A percentile compares a stretch with the other conserved stretches of the same genome.
Conservation (phyloP, 495 filamentous ascomycete genomes). For the Hypoxylon crocopeplum region DNA sequence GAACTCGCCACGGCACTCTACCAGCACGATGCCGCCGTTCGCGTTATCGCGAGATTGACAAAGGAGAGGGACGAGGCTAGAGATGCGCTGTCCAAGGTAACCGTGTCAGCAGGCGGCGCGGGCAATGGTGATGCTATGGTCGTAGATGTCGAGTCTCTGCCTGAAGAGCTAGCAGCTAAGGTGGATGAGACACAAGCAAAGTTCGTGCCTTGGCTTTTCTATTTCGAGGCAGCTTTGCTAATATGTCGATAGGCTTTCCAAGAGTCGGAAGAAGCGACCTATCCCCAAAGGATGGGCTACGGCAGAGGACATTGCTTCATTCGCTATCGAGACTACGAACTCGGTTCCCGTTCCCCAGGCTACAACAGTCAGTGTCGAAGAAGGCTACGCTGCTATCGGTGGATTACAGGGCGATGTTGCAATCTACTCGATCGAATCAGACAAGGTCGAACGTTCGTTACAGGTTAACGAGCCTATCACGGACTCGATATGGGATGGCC, state of each 20-base stretch:
- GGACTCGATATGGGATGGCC: constrained; percentile 79
- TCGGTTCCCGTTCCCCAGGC: constrained; percentile 66
- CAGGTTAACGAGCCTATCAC: constrained; percentile 73
- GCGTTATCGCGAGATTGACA: constrained; percentile 89
- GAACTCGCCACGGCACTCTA: constrained; percentile 93
- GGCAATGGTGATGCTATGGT: constrained; percentile 85
- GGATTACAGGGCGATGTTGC: constrained; percentile 78
- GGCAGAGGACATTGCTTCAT: constrained; percentile 71
- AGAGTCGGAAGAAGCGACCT: constrained; percentile 83
- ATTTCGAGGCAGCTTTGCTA: constrained; percentile 1
- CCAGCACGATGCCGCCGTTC: constrained; percentile 92
- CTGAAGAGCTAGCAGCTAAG: constrained; percentile 73
- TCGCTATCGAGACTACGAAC: constrained; percentile 69
- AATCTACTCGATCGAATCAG: constrained; percentile 77
- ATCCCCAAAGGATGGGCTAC: constrained; percentile 87
- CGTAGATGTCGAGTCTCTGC: constrained; percentile 76
- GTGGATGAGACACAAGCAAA: constrained; percentile 78
- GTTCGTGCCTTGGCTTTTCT: constrained; percentile 55
- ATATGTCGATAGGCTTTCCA: constrained; percentile 68
- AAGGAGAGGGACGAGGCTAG: constrained; percentile 91
- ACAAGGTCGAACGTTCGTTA: constrained; percentile 71
- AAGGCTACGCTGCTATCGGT: constrained; percentile 77
- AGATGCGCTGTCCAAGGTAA: constrained; percentile 87
- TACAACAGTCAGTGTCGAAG: constrained; percentile 71
- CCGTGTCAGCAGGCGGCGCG: constrained; percentile 65